Evolutionary conservation across 371 early-diverging fungal species (phyloP), one percentile per base, ranked within the genome.

Genomic region (Lichtheimia hyalospora): DNA sequence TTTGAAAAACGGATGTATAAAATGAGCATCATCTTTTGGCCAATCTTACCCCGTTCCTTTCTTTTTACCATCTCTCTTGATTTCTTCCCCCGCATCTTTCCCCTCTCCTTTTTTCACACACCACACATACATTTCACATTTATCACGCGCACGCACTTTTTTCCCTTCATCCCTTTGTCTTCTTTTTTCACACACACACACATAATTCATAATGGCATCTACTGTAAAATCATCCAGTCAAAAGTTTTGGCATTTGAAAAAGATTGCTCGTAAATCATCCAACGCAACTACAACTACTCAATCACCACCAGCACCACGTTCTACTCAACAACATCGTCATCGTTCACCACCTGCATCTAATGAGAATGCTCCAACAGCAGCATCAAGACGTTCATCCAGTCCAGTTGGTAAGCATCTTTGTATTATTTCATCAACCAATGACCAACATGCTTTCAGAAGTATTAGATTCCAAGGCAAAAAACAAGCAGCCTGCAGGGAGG

Each of bases 161-260:
- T 8, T 10, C 10, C 34, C 34, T 34, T 34, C 34, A 34, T 34
- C 34, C 34, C 34, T 34, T 34, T 34, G 10, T 34, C 34, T 34
- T 34, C 21, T 44, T 43, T 55, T 14, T 43, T 44, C 14, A 2
- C 18, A 41, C 21, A 13, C 42, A 5, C 21, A 7, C 24, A n/a
- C n/a, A n/a, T n/a, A 24, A 12, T 55, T 18, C 20, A 54, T 40
- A 25, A 57, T 57, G 58, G n/a, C 58, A 57, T 49, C 58, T 13
- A 46, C 58, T 49, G 40, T 57, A 28, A 57, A 57, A 21, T 57
- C 50, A 16, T 18, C 49, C 42, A 53, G 60, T 13, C 60, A 60
- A 52, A 60, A 52, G 23, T 60, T 60, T 53, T 54, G 60, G 53
- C 60, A 60, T 60, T 20, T 60, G 16, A 60, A 60, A 54, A 60